Evolutionary conservation across 768 basidiomycete species (phyloP).

Genomic region (Paxillus rubicundulus): DNA sequence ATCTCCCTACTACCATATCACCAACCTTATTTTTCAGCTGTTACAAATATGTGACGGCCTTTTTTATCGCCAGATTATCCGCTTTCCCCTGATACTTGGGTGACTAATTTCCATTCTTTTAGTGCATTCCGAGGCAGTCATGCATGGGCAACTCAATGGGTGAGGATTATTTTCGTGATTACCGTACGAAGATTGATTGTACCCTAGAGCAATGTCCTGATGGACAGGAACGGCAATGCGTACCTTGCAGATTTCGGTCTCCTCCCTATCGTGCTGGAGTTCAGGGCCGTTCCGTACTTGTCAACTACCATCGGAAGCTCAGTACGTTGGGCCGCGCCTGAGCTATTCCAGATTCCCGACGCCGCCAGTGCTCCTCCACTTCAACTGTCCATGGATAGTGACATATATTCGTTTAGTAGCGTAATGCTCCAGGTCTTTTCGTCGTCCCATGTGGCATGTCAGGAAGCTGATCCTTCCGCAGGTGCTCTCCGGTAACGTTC

Average conservation of each 20-base stretch:
- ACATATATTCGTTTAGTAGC: constrained; percentile 44
- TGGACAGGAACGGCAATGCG: constrained; percentile 30
- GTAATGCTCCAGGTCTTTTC: constrained; percentile 28
- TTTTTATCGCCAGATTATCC: constrained; percentile 13
- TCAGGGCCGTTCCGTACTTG: constrained; percentile 20
- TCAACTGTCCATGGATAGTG: constrained; percentile 25
- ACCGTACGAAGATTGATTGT: not conserved
- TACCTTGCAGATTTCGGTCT: constrained; percentile 39
- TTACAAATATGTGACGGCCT: constrained; percentile 15
- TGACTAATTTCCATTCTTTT: not conserved
- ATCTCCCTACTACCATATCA: not conserved
- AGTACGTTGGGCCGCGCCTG: constrained; percentile 47
- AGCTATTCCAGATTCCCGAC: constrained; percentile 34
- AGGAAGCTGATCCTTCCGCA: constrained; percentile 2
- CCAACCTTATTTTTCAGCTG: not conserved
- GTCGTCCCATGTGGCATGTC: not conserved
- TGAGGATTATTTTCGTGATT: constrained; percentile 12
- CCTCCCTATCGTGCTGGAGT: constrained; percentile 28
- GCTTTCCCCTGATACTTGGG: not conserved
- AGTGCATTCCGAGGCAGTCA: constrained; percentile 25
- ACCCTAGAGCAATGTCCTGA: constrained; percentile 35
- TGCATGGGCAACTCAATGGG: constrained; percentile 50
- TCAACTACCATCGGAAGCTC: constrained; percentile 41
- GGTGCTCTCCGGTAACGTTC: constrained; percentile 27
- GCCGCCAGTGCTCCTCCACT: constrained; percentile 22